Evolutionary conservation across 345 rosid genomes (phyloP), one percentile per base, ranked within the genome.

Genomic region (Moringa oleifera): DNA sequence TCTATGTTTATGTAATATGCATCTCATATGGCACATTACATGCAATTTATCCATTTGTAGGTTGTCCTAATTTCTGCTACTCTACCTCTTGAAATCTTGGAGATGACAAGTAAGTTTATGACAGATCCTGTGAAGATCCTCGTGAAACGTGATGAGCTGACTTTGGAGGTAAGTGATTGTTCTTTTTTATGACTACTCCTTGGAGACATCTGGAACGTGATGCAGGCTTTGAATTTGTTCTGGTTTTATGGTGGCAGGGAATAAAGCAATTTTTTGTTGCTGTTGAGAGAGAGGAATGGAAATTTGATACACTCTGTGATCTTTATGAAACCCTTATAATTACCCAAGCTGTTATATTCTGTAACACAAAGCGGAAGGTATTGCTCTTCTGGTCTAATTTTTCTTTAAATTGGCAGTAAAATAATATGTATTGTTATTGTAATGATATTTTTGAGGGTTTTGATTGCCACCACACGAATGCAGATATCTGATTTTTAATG

Each of bases 221-320:
- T 37, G 21, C n/a, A 15, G 51, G 25, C 25, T 61, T 22, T 31
- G 51, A 13, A 52, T n/a, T n/a, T n/a, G n/a, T n/a, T n/a, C n/a
- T n/a, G n/a, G n/a, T 36, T 16, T 69, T 31, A 28, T 54, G n/a
- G 20, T 67, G 62, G 53, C 78, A 90, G 99, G 97, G 99, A 21
- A 90, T 90, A 77, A 94, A 88, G 71, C 97, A 94, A 67, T 94
- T 90, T 71, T 90, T 90, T 24, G 95, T 94, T 54, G 90, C 92
- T 0, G 99, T 94, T 70, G 99, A 94, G 84, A 82, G 80, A 55
- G 99, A 94, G 73, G 97, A 94, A 45, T 94, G 99, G 99, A 94
- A 94, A 71, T 94, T 94, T 76, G 99, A 94, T 74, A 94, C 99
- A 4, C 77, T 94, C 16, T 85, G 92, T 64, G 99, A 94, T 76